Percentiles rank a stretch among this genome's conserved stretches.
Evolutionary conservation across 495 filamentous ascomycete species (phyloP).

Genomic region (Cryomyces minteri): DNA sequence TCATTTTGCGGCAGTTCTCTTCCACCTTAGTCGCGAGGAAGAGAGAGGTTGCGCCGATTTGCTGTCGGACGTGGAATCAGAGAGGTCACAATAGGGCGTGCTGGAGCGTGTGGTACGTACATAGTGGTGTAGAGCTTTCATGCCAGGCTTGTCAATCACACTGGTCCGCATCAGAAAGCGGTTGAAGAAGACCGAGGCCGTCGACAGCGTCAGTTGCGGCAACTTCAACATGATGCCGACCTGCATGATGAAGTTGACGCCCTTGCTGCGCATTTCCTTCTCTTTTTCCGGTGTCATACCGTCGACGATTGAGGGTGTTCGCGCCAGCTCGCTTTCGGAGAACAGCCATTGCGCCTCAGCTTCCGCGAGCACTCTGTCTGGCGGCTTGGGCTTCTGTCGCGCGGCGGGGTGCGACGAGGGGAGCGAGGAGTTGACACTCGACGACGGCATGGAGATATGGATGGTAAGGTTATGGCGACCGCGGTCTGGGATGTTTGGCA

Average conservation of each 20-base stretch:
- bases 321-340: conserved; percentile 59
- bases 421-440: too few species aligned
- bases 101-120: conserved; percentile 25
- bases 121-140: conserved; percentile 62
- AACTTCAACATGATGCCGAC: conserved; percentile 85
- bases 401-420: conserved; percentile 6
- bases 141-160: conserved; percentile 43
- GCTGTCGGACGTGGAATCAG: conserved; percentile 3
- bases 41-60: conserved; percentile 68
- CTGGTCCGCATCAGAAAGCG: conserved; percentile 82
- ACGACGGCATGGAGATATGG: too few species aligned
- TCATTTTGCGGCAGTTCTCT: conserved; percentile 85
- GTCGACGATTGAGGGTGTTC: conserved; percentile 68
- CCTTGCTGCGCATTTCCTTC: conserved; percentile 61
- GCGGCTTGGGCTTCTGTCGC: conserved; percentile 16
- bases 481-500: too few species aligned
- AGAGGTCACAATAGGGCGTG: conserved; percentile 12
- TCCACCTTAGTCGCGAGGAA: conserved; percentile 95
- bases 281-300: conserved; percentile 62
- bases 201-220: conserved; percentile 76
- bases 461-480: too few species aligned
- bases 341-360: conserved; percentile 74
- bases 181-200: conserved; percentile 87
- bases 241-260: conserved; percentile 89
- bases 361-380: conserved; percentile 28